These are phyloP conservation scores for Calonectria pseudoreteaudii DNA, from an alignment of 2,329 filamentous ascomycete genomes.

Conservation along the genomic window DNA sequence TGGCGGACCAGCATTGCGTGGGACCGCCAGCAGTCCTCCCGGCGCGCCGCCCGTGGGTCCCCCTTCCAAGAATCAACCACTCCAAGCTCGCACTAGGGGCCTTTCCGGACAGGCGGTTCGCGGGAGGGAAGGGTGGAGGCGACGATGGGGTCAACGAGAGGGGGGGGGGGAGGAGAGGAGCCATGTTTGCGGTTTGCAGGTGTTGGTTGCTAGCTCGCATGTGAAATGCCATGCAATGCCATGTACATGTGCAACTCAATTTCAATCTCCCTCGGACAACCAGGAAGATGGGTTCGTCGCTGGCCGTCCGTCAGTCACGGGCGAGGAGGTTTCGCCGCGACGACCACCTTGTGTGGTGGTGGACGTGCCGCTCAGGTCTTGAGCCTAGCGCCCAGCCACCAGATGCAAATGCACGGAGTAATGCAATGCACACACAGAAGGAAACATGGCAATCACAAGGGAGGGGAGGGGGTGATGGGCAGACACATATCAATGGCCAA, in stretches of 20 bases:
- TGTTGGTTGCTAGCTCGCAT: conserved; percentile 1
- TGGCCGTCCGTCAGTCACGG: too few species aligned
- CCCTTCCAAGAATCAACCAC: background rate
- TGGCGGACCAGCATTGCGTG: background rate
- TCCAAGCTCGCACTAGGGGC: background rate
- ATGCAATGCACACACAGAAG: background rate
- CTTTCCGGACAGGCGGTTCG: background rate
- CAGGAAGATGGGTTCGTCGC: too few species aligned
- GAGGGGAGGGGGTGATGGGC: background rate
- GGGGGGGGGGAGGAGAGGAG: too few species aligned
- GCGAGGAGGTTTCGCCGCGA: too few species aligned
- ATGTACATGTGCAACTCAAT: background rate
- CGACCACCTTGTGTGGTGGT: too few species aligned
- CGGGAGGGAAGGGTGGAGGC: background rate
- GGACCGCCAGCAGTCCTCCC: background rate
- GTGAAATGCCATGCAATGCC: background rate
- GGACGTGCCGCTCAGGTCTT: background rate
- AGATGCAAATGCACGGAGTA: conserved; percentile 1
- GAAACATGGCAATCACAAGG: background rate
- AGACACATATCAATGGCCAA: background rate
- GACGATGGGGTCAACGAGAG: background rate
- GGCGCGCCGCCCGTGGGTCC: background rate
- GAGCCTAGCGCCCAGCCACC: background rate
- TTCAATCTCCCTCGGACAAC: background rate
- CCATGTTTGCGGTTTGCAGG: background rate